Conservation (phyloP, 345 rosid species). For the Eucalyptus virginea region DNA sequence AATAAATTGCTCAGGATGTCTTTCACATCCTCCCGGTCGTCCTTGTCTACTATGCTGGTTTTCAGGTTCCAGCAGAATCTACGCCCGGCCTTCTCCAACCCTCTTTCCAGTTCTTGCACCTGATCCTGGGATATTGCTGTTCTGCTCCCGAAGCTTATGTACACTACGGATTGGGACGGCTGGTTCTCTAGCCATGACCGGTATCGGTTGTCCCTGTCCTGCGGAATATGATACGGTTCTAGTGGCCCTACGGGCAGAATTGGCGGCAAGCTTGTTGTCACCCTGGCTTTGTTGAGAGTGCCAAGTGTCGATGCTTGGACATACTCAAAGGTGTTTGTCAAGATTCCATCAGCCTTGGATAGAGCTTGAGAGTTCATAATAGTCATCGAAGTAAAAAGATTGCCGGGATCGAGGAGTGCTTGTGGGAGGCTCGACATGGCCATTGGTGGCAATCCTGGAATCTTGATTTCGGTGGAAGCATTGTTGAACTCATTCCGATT, state of each 20-base stretch:
- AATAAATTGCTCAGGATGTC: conserved; percentile 15
- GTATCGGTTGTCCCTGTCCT: not conserved
- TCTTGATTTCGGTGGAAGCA: not conserved
- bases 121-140: conserved; percentile 15
- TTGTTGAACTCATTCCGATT: not conserved
- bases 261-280: conserved; percentile 1
- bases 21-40: conserved; percentile 20
- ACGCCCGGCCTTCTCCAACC: conserved; percentile 7
- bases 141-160: conserved; percentile 38
- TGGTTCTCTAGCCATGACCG: conserved; percentile 24
- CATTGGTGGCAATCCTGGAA: conserved; percentile 9
- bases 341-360: conserved; percentile 4
- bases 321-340: conserved; percentile 17
- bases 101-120: conserved; percentile 23
- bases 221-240: not conserved
- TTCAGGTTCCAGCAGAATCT: conserved; percentile 34
- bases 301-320: conserved; percentile 7
- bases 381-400: not conserved
- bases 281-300: not conserved
- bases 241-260: conserved; percentile 19
- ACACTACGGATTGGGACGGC: conserved; percentile 16
- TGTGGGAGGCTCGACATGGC: conserved; percentile 20
- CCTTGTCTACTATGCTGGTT: conserved; percentile 11
- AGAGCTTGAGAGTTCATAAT: not conserved
- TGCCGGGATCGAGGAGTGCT: not conserved